Base-by-base conservation (phyloP, 805 yeast genomes). In the Naumovozyma baii region DNA sequence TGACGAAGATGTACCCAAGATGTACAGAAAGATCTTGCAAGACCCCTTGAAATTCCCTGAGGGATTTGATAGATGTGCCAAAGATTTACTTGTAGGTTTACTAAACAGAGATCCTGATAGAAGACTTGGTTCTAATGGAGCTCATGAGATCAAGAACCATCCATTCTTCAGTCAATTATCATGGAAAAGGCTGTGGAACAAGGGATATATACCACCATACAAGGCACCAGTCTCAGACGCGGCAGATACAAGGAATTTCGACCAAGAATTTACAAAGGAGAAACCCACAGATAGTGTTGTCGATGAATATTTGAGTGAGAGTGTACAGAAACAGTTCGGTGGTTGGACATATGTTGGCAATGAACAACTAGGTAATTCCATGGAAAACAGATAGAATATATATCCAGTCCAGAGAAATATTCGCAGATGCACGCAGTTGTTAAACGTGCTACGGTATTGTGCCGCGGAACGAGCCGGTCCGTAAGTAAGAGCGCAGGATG, bases 311-410 rank as follows among this genome's bases (percentile, higher is more conserved):
- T 70, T 90, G 45, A 82, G 92, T 53, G 96, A 86, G 50, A 76
- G 87, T 50, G 95, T 90, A 12, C 98, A 90, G 63, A 78, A 82
- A 57, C 96, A 90, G 63, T 90, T 90, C 69, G 96, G 95, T 31
- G 97, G 97, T 4, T 90, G 98, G 98, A 88, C 96, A 2, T 88
- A 88, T 62, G 83, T 80, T 36, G 92, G 90, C 3, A 78, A 73
- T 37, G 72, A 66, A 42, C 67, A 64, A 39, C 44, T 67, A 25
- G 67, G 67, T 10, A 57, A 53, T 36, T 50, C 60, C 20, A 43
- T 52, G 31, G 33, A 9, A 26, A 13, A 20, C 18, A 20, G 12
- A 33, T 29, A 31, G 3, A 16, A 17, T 26, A 2, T 18, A 15
- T 26, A n/a, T n/a, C n/a, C n/a, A n/a, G n/a, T n/a, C n/a, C n/a